Evolutionary conservation across 2,329 filamentous ascomycete species (phyloP), one percentile per base, ranked within the genome.

Genomic region (Neopestalotiopsis clavispora): DNA sequence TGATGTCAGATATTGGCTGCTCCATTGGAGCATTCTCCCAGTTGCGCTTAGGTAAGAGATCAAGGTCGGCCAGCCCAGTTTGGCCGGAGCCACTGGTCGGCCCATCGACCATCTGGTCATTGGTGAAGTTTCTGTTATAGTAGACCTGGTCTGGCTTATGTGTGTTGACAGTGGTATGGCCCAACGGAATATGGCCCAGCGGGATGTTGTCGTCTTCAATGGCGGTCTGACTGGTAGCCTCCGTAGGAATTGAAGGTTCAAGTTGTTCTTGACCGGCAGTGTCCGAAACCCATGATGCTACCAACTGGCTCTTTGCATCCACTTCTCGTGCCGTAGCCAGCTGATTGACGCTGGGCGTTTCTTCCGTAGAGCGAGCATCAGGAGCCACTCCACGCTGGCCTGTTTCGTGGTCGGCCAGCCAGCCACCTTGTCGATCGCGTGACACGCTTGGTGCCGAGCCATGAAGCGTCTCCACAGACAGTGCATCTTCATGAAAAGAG

Each of bases 311-410:
- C 64, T 82, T 83, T 71, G 86, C 82, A 10, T 83, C 78, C 3
- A 80, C 74, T 67, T 83, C 77, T 4, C 84, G 82, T 38, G 78
- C 74, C 20, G 78, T 75, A 1, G 80, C 81, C 58, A 84, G 76
- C 65, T 89, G 83, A 69, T 89, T 89, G 67, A 84, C 78, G 71
- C 84, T 89, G 14, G 78, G 71, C 2, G 84, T 77, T 71, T 88
- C 83, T 2, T 78, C 77, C 0, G 78, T 73, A 4, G 83, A 73
- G 5, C 87, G 84, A 56, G 78, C 77, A 5, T 78, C 76, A 4
- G 87, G 87, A 56, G 81, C 85, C 57, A 88, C 77, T 7, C 87
- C 87, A 3, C 78, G 75, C 66, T 82, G 82, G 14, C 84, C 83
- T 2, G 81, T 80, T 9, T 72, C 71, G 9, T 78, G 70, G 49